These are phyloP conservation scores for Fusarium transvaalense DNA, from an alignment of 2,329 filamentous ascomycete species.

Conservation along the genomic window DNA sequence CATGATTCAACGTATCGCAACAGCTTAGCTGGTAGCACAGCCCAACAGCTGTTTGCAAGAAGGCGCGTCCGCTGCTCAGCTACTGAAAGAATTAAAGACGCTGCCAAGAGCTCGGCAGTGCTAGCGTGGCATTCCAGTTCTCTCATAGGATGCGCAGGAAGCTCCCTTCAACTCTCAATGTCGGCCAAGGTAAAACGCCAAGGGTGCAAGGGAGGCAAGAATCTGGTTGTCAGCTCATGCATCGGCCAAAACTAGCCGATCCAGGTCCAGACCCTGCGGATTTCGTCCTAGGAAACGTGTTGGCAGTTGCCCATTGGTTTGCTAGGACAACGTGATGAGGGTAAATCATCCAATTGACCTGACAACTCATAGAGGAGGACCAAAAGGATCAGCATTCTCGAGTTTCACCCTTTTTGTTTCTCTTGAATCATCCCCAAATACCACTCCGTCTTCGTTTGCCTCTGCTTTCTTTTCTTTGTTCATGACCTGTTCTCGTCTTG, in stretches of 20 bases:
- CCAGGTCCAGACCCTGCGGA: conserved; percentile 13
- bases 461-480: conserved; percentile 60
- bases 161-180: conserved; percentile 17
- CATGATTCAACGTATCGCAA: conserved; percentile 24
- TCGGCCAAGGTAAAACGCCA: conserved; percentile 6
- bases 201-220: conserved; percentile 20
- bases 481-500: conserved; percentile 68
- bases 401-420: conserved; percentile 63
- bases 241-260: conserved; percentile 30
- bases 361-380: conserved; percentile 55
- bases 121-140: conserved; percentile 33
- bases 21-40: conserved; percentile 18
- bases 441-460: conserved; percentile 56
- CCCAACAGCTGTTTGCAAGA: conserved; percentile 9
- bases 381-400: conserved; percentile 62
- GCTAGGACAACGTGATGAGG: background rate
- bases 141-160: conserved; percentile 9
- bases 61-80: conserved; percentile 1
- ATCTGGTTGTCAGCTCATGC: conserved; percentile 27
- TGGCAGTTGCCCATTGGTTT: conserved; percentile 32
- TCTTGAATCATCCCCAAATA: conserved; percentile 60
- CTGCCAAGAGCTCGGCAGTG: conserved; percentile 35
- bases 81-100: conserved; percentile 21
- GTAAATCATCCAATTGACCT: conserved; percentile 13
- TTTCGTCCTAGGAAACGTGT: conserved; percentile 13